A percentile compares a stretch with the other conserved stretches of the same genome.
phyloP scores from a whole-genome alignment of 2,329 filamentous ascomycete genomes.

The Annulohypoxylon truncatum region DNA sequence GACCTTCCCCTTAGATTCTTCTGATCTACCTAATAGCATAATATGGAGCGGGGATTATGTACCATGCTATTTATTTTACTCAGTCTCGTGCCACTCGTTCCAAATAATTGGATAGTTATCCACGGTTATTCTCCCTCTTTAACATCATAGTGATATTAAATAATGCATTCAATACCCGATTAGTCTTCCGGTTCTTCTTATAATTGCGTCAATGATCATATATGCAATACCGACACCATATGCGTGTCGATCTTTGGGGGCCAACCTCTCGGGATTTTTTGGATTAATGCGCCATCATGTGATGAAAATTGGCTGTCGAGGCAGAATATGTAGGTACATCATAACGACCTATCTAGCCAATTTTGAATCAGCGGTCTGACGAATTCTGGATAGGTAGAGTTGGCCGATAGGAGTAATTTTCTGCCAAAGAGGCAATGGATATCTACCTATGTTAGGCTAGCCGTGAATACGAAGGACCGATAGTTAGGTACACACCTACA shows the following conservation, averaged over 20 bases:
- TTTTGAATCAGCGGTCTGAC: slow-evolving; percentile 15
- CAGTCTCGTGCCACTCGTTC: neutral
- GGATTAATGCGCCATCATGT: neutral
- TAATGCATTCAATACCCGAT: neutral
- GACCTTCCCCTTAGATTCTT: neutral
- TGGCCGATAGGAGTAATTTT: slow-evolving; percentile 3
- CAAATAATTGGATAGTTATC: neutral
- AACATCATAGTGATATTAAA: neutral
- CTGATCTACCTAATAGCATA: neutral
- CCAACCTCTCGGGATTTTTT: neutral
- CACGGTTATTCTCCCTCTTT: neutral
- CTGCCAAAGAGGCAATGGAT: neutral
- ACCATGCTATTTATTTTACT: neutral
- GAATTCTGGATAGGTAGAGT: slow-evolving; percentile 4
- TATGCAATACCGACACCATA: neutral
- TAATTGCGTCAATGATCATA: neutral
- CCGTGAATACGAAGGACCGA: neutral
- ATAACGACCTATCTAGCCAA: neutral
- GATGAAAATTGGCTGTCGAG: neutral
- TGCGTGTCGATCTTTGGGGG: neutral
- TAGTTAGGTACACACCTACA: too few relatives aligned
- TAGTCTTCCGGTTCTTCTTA: neutral
- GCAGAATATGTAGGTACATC: slow-evolving; percentile 1
- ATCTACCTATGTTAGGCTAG: neutral
- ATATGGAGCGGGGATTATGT: neutral